Base-by-base conservation (phyloP, 108 stramenopile species). In the Nitzschia sp. region DNA sequence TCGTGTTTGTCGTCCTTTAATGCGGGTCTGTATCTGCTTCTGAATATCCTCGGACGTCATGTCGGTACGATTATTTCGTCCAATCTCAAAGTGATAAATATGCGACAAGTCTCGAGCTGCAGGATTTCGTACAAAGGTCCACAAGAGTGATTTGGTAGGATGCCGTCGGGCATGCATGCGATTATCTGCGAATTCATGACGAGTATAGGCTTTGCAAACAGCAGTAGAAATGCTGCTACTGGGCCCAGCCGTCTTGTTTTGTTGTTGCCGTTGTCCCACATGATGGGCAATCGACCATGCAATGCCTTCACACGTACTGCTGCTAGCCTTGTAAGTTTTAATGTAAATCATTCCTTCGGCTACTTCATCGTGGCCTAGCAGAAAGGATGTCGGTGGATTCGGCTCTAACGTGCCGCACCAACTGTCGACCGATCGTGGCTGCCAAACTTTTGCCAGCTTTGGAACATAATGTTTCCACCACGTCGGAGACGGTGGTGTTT, bases 301-400 rank as follows among this genome's bases (percentile, higher is more conserved):
- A 36, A 77, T 71, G 2, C 76, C 76, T 62, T 36, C 76, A 26
- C 54, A 54, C 0, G 76, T 77, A 54, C 53, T 59, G n/a, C 70
- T 71, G 19, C 53, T 62, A 15, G 76, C 59, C 31, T 77, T 77
- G 47, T 59, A 53, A 15, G 31, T 46, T 36, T 64, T 75, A 34
- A 65, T 57, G 28, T 58, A 75, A 4, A 75, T 38, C 32, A 75
- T 75, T 1, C 74, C 74, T 53, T 49, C 54, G 9, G 55, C 65
- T 9, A 15, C 38, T 51, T 66, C 48, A 17, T 28, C 49, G 5
- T n/a, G 15, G 1, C 49, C 18, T 21, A 66, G 45, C 27, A 54
- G 13, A 31, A 53, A 26, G 11, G 65, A 49, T 11, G 65, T 54
- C 46, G 62, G 62, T 25, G 61, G 61, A 25, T 62, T 15, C 6